These are phyloP conservation scores for Arachnopeziza araneosa DNA, from an alignment of 2,329 filamentous ascomycete genomes.

Conservation along the genomic window DNA sequence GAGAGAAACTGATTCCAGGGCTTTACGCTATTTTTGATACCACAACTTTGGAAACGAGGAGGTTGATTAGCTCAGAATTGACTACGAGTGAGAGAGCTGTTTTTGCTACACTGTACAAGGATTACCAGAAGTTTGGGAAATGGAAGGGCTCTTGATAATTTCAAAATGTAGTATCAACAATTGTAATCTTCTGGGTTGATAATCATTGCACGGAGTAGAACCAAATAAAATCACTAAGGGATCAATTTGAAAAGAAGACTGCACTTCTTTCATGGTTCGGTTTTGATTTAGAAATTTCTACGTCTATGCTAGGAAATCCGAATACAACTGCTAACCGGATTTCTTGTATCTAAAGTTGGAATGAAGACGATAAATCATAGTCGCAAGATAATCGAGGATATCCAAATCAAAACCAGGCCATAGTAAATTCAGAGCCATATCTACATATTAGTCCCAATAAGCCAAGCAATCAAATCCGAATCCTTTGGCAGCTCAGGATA, in stretches of 20 bases:
- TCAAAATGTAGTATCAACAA: not conserved
- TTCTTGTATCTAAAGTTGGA: too few species aligned
- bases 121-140: constrained; percentile 58
- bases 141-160: constrained; percentile 39
- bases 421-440: not conserved
- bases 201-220: too few species aligned
- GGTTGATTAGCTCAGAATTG: constrained; percentile 52
- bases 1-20: constrained; percentile 52
- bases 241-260: too few species aligned
- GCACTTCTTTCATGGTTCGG: too few species aligned
- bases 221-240: too few species aligned
- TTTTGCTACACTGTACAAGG: constrained; percentile 51
- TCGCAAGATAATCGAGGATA: not conserved
- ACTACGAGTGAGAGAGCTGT: constrained; percentile 55
- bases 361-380: too few species aligned
- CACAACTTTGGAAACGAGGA: constrained; percentile 48
- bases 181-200: not conserved
- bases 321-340: too few species aligned
- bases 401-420: not conserved
- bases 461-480: constrained; percentile 35
- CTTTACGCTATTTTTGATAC: constrained; percentile 55
- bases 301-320: too few species aligned
- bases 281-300: too few species aligned
- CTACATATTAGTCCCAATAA: constrained; percentile 38
- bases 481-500: constrained; percentile 29